Evolutionary conservation across 1,284 basidiomycete genomes (phyloP), one percentile per base, ranked within the genome.

Genomic region (Austroboletus olivaceoglutinosus): DNA sequence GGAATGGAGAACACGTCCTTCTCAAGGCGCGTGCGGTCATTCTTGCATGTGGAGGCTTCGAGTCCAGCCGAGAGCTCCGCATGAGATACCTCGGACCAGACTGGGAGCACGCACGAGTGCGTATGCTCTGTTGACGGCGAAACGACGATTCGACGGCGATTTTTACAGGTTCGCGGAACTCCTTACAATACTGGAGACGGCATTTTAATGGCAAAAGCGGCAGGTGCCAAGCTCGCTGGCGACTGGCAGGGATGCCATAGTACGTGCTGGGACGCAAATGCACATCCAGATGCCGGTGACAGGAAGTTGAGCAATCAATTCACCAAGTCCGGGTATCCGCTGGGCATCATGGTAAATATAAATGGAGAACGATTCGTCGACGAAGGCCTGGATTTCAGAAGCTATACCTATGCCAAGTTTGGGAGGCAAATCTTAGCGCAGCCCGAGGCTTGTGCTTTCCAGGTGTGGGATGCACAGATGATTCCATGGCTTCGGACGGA

Each of bases 291-390:
- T 41, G 62, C 69, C 15, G 84, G 84, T 9, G 73, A 80, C 50
- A 77, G 82, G 40, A 68, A 72, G 31, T 65, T 85, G 47, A 83
- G 80, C 51, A 86, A 87, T 61, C 82, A 84, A 56, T 85, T 75
- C 65, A 87, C 85, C 4, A 86, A 86, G 63, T 86, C 83, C 7
- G 83, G 85, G 2, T 86, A 87, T 58, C 83, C 85, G 1, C 71
- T 86, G 6, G 84, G 85, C 2, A 72, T 87, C 47, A 86, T 85
- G 83, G 61, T 85, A 18, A 87, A 86, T 57, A 59, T 72, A 2
- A 55, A 64, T 4, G 85, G 85, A 2, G 53, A 66, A 44, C 74
- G 85, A 15, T 87, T 86, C 58, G 83, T 85, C 13, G 83, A 86
- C 56, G 85, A 87, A 63, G 84, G 84, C 39, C 76, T 78, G 55